Conservation (phyloP, 345 rosid genomes). For the Melastoma malabathricum region DNA sequence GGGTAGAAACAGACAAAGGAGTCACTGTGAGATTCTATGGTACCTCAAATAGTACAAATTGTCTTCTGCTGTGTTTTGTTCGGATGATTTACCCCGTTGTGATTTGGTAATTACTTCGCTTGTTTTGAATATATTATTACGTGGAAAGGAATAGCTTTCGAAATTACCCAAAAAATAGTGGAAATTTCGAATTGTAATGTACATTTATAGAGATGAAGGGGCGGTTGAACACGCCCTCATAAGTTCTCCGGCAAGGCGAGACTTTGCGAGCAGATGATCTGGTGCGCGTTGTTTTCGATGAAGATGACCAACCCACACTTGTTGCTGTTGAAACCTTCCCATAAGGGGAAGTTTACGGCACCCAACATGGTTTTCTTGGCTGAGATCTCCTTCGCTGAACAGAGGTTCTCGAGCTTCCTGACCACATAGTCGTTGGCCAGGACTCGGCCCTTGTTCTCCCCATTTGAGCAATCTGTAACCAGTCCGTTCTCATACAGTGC, state of each 20-base stretch:
- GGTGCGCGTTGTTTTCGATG: slow-evolving; percentile 46
- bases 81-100: too few species aligned
- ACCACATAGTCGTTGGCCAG: slow-evolving; percentile 65
- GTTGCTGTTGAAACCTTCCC: slow-evolving; percentile 57
- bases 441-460: slow-evolving; percentile 76
- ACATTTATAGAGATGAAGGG: too few species aligned
- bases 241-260: slow-evolving; percentile 43
- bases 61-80: too few species aligned
- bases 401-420: slow-evolving; percentile 63
- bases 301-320: slow-evolving; percentile 64
- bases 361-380: slow-evolving; percentile 52
- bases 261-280: slow-evolving; percentile 61
- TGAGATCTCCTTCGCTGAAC: slow-evolving; percentile 44
- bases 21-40: too few species aligned
- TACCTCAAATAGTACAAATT: too few species aligned
- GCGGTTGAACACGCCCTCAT: slow-evolving; percentile 12
- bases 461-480: slow-evolving; percentile 43
- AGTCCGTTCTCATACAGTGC: slow-evolving; percentile 64
- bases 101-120: too few species aligned
- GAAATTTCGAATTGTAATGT: too few species aligned
- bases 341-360: slow-evolving; percentile 47
- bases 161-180: too few species aligned
- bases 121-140: too few species aligned
- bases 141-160: too few species aligned
- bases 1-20: too few species aligned